Evolutionary conservation across 371 early-diverging fungal species (phyloP), one percentile per base, ranked within the genome.

Genomic region (Lichtheimia ornata): DNA sequence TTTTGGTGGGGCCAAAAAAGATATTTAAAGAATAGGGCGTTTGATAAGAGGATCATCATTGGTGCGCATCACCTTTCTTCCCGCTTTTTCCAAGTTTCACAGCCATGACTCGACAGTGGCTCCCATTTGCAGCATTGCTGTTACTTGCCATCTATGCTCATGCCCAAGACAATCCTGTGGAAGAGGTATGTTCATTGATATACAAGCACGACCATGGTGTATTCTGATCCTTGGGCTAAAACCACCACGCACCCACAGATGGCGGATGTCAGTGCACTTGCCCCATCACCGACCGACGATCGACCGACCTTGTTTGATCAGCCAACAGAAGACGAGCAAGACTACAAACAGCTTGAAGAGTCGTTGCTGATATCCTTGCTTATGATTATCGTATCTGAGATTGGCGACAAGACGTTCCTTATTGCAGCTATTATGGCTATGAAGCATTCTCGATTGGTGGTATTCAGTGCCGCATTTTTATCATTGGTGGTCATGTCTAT

Each of bases 341-440:
- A 64, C 30, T 14, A 52, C 2, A 15, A 52, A 43, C 59, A 58
- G 6, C 24, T 62, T 6, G 67, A 78, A 47, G 73, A 69, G 42
- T 77, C 79, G 11, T 76, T 88, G 30, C 15, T 88, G 6, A 73
- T 86, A 27, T 87, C 89, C 5, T 74, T 92, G 27, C 64, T 88
- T 24, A 93, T 97, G 85, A 96, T 95, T 57, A 79, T 94, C 22
- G 91, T 94, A 18, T 94, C 95, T 12, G 97, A 97, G 71, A 94
- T 96, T 63, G 98, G 98, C 50, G 98, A 97, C 88, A 97, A 97
- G 81, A 97, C 98, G 15, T 97, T 97, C 66, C 82, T 97, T 58
- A 97, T 97, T 59, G 94, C 95, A 4, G 96, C 96, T 42, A 93
- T 97, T 63, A 87, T 97, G 90, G 97, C 97, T 27, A 98, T 98